Base-by-base conservation (phyloP, 306 rosid genomes). In the Pyrus communis region DNA sequence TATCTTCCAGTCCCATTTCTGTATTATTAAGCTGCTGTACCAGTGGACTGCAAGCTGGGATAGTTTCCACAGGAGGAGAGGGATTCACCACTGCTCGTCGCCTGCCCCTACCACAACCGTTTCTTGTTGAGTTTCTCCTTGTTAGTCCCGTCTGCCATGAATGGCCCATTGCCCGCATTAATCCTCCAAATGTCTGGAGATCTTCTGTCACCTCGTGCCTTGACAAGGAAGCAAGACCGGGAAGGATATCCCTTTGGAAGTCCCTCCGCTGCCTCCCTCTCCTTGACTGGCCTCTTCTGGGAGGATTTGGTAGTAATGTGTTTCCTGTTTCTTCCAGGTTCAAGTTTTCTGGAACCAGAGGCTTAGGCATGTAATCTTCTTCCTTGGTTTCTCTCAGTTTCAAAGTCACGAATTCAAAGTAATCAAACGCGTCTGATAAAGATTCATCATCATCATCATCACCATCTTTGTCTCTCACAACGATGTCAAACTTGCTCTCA, bases 201-300 rank as follows among this genome's bases (percentile, higher is more conserved):
- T 95, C 99, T 83, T 92, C 99, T 9, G 97, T 95, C 62, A 95
- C 97, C 87, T 95, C 97, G 40, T 92, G 95, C 89, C 99, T 90
- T 19, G 97, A 92, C 70, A 95, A 79, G 73, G 99, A 88, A 14
- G 87, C 69, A 40, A 95, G 96, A 68, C 97, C 93, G 1, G 99
- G 99, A 77, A 95, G 97, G 79, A 95, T 92, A 81, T 95, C 99
- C 89, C 93, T 86, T 83, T 95, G 99, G 86, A 95, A 95, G 79
- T 95, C 99, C 89, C 97, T 88, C 74, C 95, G 81, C 87, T 92
- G 97, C 86, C 97, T 85, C 73, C 99, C 97, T 81, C 99, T 84
- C 83, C 97, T 89, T 45, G 92, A 86, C 21, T 90, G 96, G 21
- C 97, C 99, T 80, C 75, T 95, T 67, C 97, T 86, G 1, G 93